Evolutionary conservation across 768 basidiomycete genomes (phyloP), one percentile per base, ranked within the genome.

Genomic region (Amanita thiersii): DNA sequence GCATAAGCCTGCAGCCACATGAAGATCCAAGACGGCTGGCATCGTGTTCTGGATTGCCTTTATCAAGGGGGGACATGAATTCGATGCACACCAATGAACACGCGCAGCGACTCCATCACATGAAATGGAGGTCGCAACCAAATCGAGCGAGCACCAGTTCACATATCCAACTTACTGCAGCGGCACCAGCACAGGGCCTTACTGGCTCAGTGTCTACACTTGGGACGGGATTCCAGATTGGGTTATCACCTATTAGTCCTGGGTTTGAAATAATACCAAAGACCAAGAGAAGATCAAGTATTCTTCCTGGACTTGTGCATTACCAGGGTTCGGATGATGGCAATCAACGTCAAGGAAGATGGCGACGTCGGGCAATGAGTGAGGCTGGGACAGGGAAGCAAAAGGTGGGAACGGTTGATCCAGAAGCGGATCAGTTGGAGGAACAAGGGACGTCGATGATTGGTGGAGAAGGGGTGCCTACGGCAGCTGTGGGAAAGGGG

Each of bases 211-310:
- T 28, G n/a, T n/a, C 26, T 19, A 37, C 34, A 8, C 48, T 73
- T 14, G 66, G 70, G 10, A 49, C 64, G 3, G 85, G 82, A 5
- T 78, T 87, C 61, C 78, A 80, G 50, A 86, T 87, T 48, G 85
- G 85, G 3, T 53, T 87, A 29, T 83, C 81, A 18, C 80, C 85
- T 11, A 62, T 81, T 41, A 83, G 81, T 51, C 85, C 85, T 23
- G 85, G 85, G n/a, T 87, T 86, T 50, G 66, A 71, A n/a, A 69
- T 84, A 34, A 65, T 77, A 39, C 81, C 80, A 15, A 57, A 62
- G 35, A 70, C 74, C 49, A 59, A 77, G 50, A 60, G 72, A 47
- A 58, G 75, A 36, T 50, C 48, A 59, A 68, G 44, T 8, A 15
- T 15, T 7, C 43, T 57, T 8, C 73, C 66, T 48, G 66, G 63